phyloP scores from a whole-genome alignment of 768 basidiomycete genomes.

The Serendipita sp. region DNA sequence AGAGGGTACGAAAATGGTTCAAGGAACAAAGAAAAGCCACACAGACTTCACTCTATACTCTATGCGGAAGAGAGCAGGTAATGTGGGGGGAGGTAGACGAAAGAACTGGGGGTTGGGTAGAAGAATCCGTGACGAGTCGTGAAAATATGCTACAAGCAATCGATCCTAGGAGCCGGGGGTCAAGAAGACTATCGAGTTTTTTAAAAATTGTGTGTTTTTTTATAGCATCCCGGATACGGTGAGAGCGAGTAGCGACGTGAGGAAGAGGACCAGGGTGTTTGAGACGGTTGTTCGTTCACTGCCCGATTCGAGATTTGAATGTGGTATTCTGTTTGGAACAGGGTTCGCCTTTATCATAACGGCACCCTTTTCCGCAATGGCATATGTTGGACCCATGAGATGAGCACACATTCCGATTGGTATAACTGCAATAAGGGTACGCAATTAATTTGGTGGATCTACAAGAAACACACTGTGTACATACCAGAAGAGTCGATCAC shows the following conservation, averaged over 20 bases:
- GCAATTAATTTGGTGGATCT: no score
- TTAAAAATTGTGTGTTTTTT: neutral
- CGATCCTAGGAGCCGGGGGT: no score
- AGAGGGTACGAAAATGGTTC: no score
- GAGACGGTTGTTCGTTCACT: neutral
- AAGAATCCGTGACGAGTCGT: no score
- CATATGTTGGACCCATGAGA: slow-evolving; percentile 13
- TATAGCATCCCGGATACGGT: neutral
- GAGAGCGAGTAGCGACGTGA: neutral
- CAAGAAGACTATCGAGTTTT: neutral
- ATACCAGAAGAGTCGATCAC: slow-evolving; percentile 5
- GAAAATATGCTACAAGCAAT: neutral
- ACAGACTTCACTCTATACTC: no score
- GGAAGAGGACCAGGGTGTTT: neutral
- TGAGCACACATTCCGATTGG: slow-evolving; percentile 11
- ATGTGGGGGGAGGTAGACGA: no score
- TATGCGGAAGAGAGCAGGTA: no score
- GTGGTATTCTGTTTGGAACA: neutral
- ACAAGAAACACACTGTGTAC: no score
- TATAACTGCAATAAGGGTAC: neutral
- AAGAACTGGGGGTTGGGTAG: no score
- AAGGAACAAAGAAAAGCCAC: no score
- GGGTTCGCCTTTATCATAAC: slow-evolving; percentile 15
- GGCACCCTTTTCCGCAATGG: slow-evolving; percentile 15
- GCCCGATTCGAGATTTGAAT: neutral